Evolutionary conservation across 2,329 filamentous ascomycete genomes (phyloP), one percentile per base, ranked within the genome.

Genomic region (Talaromyces sp.): DNA sequence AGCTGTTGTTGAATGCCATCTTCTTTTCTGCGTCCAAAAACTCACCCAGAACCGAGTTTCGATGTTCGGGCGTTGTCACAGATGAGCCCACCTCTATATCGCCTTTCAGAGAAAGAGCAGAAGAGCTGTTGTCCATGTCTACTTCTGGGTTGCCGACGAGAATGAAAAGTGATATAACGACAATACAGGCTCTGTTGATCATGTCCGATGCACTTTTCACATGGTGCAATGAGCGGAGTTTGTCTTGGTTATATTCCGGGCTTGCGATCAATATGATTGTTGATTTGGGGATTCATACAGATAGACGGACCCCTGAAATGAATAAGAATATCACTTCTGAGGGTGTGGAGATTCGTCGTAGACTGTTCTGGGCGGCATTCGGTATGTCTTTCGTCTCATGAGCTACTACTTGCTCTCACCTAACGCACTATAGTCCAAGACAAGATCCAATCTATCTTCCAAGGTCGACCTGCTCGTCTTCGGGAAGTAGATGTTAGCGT

Each of bases 211-310:
- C 56, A 8, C 35, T 58, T 1, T 58, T 58, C n/a, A 19, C 51
- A 9, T 58, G 56, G 56, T 58, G 56, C 28, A 50, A 58, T 33
- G 56, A 58, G 33, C 56, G 56, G 3, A 58, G 56, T 46, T 36
- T 58, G 21, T 58, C 56, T 13, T 58, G 56, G 56, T 21, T 48
- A 6, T 58, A 58, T 50, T 58, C 56, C 7, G 56, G 56, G 15
- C 56, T 58, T 35, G 56, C 56, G 8, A 58, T 58, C 19, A 54
- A 54, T 22, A 58, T 58, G 56, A 54, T 58, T 37, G 36, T 53
- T 25, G 56, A 54, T 15, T 17, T 58, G 21, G 56, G 56, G 1
- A 37, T 58, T 35, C 56, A 58, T 35, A 53, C 43, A 11, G 56
- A 53, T 17, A 58, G 36, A 9, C 50, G 41, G 17, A 54, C 51